A percentile compares a stretch with the other conserved stretches of the same genome.
phyloP scores from a whole-genome alignment of 2,329 filamentous ascomycete species.

The Hypoxylon sp. region DNA sequence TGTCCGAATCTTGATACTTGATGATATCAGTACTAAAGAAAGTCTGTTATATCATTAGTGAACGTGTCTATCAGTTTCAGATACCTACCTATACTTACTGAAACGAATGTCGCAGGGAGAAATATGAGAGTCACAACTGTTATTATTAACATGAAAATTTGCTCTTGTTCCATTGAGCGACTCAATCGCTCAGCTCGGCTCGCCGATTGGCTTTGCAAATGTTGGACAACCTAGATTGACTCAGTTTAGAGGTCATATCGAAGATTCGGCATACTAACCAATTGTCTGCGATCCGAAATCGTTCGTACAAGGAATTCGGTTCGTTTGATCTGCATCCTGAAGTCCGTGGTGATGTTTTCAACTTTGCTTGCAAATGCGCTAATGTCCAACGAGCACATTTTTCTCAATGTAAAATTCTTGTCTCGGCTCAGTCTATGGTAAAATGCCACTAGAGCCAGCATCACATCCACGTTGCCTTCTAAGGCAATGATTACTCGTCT shows the following conservation, averaged over 20 bases:
- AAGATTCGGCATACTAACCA: conserved; percentile 47
- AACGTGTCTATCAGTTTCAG: neutral
- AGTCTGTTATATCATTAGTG: conserved; percentile 26
- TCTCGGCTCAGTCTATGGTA: conserved; percentile 49
- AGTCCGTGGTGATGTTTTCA: conserved; percentile 55
- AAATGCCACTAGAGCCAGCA: conserved; percentile 52
- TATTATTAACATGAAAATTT: conserved; percentile 49
- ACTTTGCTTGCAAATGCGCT: conserved; percentile 51
- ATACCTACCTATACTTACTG: conserved; percentile 25
- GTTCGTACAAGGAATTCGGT: conserved; percentile 55
- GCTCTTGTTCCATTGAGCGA: conserved; percentile 42
- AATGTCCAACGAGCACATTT: conserved; percentile 47
- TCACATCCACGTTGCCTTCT: conserved; percentile 57
- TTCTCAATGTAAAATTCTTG: conserved; percentile 46
- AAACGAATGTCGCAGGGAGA: conserved; percentile 46
- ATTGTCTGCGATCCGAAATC: conserved; percentile 55
- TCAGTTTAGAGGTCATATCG: neutral
- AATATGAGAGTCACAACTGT: conserved; percentile 50
- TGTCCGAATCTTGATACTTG: conserved; percentile 39
- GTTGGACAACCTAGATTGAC: conserved; percentile 52
- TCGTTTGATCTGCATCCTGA: conserved; percentile 56
- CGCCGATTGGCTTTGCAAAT: conserved; percentile 54
- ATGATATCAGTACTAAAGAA: conserved; percentile 44
- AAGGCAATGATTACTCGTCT: conserved; percentile 57
- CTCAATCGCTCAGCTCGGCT: conserved; percentile 50